Conservation (phyloP, 805 yeast genomes). For the Schwanniomyces yamadae region DNA sequence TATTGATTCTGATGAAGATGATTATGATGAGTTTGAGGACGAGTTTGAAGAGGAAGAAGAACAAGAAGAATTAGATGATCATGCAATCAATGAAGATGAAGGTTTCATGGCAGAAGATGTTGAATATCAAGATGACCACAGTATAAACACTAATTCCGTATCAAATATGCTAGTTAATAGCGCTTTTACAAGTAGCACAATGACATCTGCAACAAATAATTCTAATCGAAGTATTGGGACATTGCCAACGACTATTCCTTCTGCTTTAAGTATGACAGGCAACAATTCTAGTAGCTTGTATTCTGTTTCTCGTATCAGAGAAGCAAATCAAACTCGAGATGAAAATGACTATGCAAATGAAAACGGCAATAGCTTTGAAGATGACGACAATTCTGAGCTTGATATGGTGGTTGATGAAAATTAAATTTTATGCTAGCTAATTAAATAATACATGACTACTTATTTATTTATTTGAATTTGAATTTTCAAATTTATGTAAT, state of each 20-base stretch:
- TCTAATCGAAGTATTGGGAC: constrained; percentile 19
- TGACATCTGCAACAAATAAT: constrained; percentile 11
- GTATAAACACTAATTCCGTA: constrained; percentile 12
- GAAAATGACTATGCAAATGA: constrained; percentile 7
- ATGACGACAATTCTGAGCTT: constrained; percentile 34
- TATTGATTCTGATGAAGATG: constrained; percentile 33
- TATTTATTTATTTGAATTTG: constrained; percentile 4
- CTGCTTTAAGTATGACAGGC: constrained; percentile 7
- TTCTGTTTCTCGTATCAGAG: background rate
- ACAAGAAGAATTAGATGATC: constrained; percentile 12
- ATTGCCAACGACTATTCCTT: constrained; percentile 18
- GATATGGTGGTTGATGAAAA: constrained; percentile 46
- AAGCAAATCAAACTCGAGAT: constrained; percentile 5
- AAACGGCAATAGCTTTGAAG: constrained; percentile 10
- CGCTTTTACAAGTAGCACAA: constrained; percentile 13
- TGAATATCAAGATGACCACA: constrained; percentile 43
- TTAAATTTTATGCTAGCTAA: constrained; percentile 5
- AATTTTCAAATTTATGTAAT: constrained; percentile 6
- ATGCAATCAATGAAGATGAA: constrained; percentile 26
- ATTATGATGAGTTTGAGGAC: constrained; percentile 16
- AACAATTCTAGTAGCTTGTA: constrained; percentile 2
- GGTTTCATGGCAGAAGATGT: constrained; percentile 50
- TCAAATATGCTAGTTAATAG: constrained; percentile 18
- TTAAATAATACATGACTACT: constrained; percentile 15
- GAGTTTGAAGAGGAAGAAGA: constrained; percentile 10